Evolutionary conservation across 2,329 filamentous ascomycete genomes (phyloP).

Genomic region (Trichoderma arundinaceum): DNA sequence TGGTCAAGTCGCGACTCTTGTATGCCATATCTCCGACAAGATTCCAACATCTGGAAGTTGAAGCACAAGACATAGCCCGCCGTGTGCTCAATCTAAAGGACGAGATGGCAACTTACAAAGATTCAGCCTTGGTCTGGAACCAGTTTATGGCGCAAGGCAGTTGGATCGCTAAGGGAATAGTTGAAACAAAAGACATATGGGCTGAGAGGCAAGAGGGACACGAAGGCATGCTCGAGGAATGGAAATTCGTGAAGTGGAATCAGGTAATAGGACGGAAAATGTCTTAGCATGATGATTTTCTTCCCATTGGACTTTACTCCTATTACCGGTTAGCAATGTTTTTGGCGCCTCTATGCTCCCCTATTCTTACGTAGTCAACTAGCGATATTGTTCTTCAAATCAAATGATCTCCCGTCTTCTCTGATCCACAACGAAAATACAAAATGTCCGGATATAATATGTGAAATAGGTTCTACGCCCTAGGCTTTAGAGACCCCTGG

Average conservation of each 20-base stretch:
- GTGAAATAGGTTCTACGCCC: too few relatives aligned
- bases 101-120: background rate
- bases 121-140: slow-evolving; percentile 11
- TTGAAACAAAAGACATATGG: slow-evolving; percentile 21
- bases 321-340: background rate
- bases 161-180: slow-evolving; percentile 20
- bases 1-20: slow-evolving; percentile 21
- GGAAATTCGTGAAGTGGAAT: slow-evolving; percentile 21
- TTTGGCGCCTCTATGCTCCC: background rate
- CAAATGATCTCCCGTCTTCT: too few relatives aligned
- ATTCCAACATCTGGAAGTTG: background rate
- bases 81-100: slow-evolving; percentile 9
- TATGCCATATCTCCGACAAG: slow-evolving; percentile 4
- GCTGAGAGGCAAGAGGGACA: background rate
- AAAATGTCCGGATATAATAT: too few relatives aligned
- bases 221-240: slow-evolving; percentile 7
- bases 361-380: background rate
- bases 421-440: too few relatives aligned
- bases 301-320: background rate
- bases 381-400: background rate
- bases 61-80: slow-evolving; percentile 1
- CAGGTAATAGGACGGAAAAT: slow-evolving; percentile 20
- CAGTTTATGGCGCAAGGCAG: slow-evolving; percentile 23
- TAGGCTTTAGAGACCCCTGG: too few relatives aligned
- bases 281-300: background rate